These are phyloP conservation scores for Euphorbia peplus DNA, from an alignment of 345 rosid genomes.

Conservation along the genomic window DNA sequence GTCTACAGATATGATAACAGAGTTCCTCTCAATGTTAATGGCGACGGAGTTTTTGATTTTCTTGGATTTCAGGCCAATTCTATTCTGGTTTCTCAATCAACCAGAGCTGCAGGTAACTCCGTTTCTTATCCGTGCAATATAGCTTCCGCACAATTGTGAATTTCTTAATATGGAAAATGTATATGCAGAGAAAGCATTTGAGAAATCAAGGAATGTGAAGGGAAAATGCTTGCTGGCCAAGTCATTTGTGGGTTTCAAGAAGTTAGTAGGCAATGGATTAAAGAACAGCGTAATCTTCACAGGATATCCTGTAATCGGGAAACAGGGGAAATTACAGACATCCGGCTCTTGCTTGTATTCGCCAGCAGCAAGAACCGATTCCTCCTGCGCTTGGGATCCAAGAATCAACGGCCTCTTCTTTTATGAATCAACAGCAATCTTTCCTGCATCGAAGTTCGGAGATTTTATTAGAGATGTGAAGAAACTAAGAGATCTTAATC, in stretches of 20 bases:
- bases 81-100: conserved; percentile 50
- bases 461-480: conserved; percentile 60
- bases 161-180: neutral
- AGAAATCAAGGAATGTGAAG: conserved; percentile 37
- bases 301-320: conserved; percentile 78
- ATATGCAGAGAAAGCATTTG: conserved; percentile 59
- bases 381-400: conserved; percentile 77
- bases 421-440: conserved; percentile 70
- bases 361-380: conserved; percentile 34
- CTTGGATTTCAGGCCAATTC: conserved; percentile 68
- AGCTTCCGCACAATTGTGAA: too few species aligned
- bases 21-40: conserved; percentile 44
- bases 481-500: conserved; percentile 55
- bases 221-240: conserved; percentile 60
- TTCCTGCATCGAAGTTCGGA: conserved; percentile 43
- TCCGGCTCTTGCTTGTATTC: conserved; percentile 87
- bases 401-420: conserved; percentile 69
- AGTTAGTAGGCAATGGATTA: conserved; percentile 61
- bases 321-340: conserved; percentile 71
- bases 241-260: conserved; percentile 52
- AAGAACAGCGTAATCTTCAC: conserved; percentile 62
- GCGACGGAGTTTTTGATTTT: conserved; percentile 66
- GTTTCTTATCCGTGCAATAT: too few species aligned
- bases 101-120: conserved; percentile 56
- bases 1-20: conserved; percentile 73